Conservation (phyloP, 2,329 filamentous ascomycete species). For the Didymella arachidicola region DNA sequence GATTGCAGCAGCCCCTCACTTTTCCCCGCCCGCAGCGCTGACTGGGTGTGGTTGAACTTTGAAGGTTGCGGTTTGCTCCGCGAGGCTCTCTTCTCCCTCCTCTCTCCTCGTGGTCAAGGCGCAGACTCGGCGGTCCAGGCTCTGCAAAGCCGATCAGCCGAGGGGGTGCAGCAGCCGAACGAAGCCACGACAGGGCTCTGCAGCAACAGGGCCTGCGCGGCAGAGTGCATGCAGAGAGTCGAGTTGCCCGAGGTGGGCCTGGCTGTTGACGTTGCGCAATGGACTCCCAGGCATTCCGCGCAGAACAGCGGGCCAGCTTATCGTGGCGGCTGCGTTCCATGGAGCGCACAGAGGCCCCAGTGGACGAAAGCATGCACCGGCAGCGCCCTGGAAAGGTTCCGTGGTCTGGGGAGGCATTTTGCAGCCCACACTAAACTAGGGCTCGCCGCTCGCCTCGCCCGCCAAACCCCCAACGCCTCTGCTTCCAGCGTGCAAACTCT, state of each 20-base stretch:
- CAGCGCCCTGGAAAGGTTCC: conserved; percentile 1
- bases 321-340: conserved; percentile 15
- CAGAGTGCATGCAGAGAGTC: background rate
- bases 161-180: conserved; percentile 7
- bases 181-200: conserved; percentile 5
- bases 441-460: conserved; percentile 19
- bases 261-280: conserved; percentile 7
- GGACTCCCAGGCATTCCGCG: background rate
- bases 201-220: background rate
- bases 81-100: conserved; percentile 10
- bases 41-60: background rate
- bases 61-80: conserved; percentile 6
- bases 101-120: conserved; percentile 1
- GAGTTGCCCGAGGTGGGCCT: conserved; percentile 4
- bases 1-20: conserved; percentile 23
- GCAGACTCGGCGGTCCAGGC: conserved; percentile 12
- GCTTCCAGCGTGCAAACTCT: conserved; percentile 21
- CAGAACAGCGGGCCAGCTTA: conserved; percentile 17
- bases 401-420: conserved; percentile 12
- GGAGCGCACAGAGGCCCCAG: conserved; percentile 4
- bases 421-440: conserved; percentile 16
- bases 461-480: conserved; percentile 20
- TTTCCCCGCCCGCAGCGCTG: conserved; percentile 19
- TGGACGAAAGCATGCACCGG: conserved; percentile 18
- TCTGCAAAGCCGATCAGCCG: conserved; percentile 15